These are phyloP conservation scores for Neonectria ditissima DNA, from an alignment of 2,329 filamentous ascomycete species.

Conservation along the genomic window DNA sequence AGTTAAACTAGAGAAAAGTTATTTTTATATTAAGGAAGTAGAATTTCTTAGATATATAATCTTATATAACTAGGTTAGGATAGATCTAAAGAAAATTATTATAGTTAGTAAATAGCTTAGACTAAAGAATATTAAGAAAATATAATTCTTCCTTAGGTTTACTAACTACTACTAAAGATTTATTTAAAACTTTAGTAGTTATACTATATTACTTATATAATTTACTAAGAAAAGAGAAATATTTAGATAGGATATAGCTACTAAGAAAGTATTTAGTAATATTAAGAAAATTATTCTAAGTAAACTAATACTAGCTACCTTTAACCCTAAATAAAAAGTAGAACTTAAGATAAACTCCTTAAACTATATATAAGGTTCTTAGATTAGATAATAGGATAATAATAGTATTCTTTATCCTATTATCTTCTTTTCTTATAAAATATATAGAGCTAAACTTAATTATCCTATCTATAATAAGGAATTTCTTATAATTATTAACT, in stretches of 20 bases:
- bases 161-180: conserved; percentile 35
- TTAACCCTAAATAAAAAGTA: no score
- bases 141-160: conserved; percentile 33
- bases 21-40: conserved; percentile 30
- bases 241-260: conserved; percentile 9
- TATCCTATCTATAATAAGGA: not conserved
- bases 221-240: conserved; percentile 21
- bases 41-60: conserved; percentile 32
- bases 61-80: conserved; percentile 20
- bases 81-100: conserved; percentile 30
- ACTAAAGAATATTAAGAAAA: conserved; percentile 22
- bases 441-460: no score
- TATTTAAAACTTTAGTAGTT: conserved; percentile 30
- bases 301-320: no score
- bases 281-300: conserved; percentile 9
- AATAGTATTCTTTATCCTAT: no score
- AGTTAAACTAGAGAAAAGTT: conserved; percentile 29
- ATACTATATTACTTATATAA: conserved; percentile 14
- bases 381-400: no score
- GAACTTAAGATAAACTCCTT: no score
- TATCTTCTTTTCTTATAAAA: no score
- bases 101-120: conserved; percentile 4
- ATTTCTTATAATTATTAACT: not conserved
- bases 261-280: conserved; percentile 15
- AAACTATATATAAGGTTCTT: no score